Conservation (phyloP, 805 yeast genomes). For the Torulaspora franciscae region DNA sequence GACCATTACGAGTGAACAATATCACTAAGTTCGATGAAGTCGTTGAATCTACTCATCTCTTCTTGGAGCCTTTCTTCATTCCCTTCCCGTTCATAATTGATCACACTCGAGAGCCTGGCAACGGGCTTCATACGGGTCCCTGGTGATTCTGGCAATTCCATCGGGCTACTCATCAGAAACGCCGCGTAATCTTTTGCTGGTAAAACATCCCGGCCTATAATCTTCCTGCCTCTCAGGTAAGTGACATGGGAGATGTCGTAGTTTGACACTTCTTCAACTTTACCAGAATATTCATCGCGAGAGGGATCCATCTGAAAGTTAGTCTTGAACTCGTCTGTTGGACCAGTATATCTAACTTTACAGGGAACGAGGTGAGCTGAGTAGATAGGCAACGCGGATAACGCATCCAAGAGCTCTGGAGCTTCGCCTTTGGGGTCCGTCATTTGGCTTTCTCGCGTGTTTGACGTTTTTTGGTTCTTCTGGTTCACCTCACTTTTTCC, state of each 20-base stretch:
- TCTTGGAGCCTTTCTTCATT: slow-evolving; percentile 24
- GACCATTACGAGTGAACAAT: slow-evolving; percentile 16
- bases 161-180: slow-evolving; percentile 16
- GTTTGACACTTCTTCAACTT: slow-evolving; percentile 6
- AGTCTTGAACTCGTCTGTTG: slow-evolving; percentile 17
- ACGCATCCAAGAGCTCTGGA: not conserved
- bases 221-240: slow-evolving; percentile 37
- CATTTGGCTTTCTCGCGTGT: not conserved
- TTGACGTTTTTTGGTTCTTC: not conserved
- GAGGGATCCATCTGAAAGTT: slow-evolving; percentile 14
- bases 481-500: not conserved
- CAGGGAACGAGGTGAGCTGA: slow-evolving; percentile 25
- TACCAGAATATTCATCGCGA: not conserved
- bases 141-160: slow-evolving; percentile 7
- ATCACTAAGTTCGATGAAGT: slow-evolving; percentile 22
- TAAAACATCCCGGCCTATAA: slow-evolving; percentile 27
- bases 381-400: slow-evolving; percentile 4
- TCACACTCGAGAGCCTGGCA: slow-evolving; percentile 11
- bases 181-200: slow-evolving; percentile 12
- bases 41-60: slow-evolving; percentile 31
- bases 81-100: slow-evolving; percentile 41
- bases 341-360: slow-evolving; percentile 19
- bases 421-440: not conserved
- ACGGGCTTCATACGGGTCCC: not conserved
- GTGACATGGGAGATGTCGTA: slow-evolving; percentile 15